A percentile compares a stretch with the other conserved stretches of the same genome.
These are phyloP conservation scores for Pittosporum tobira DNA, from an alignment of 129 eudicot species.

Conservation along the genomic window DNA sequence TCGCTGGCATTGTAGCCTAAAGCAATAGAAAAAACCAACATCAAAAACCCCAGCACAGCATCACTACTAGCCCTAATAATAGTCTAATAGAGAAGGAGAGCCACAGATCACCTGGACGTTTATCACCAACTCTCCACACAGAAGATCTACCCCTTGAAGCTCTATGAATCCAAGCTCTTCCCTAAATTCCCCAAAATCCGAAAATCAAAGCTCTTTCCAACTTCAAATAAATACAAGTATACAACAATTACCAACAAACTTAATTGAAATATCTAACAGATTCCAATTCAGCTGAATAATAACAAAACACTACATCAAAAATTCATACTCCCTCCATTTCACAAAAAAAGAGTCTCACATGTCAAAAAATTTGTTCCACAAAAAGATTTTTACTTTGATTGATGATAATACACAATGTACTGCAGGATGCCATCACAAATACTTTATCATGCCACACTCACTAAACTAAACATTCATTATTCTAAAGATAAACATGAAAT, in stretches of 20 bases:
- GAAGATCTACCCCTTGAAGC: slow-evolving; percentile 47
- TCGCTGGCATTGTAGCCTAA: slow-evolving; percentile 59
- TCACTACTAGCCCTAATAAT: neutral
- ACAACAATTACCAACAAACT: neutral
- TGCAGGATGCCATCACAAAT: too few species aligned
- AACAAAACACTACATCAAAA: too few species aligned
- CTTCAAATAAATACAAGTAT: too few species aligned
- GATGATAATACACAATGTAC: too few species aligned
- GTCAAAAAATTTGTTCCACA: too few species aligned
- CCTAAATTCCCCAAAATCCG: slow-evolving; percentile 31
- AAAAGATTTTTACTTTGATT: too few species aligned
- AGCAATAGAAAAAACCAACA: neutral
- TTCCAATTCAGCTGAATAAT: neutral
- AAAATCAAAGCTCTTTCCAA: neutral
- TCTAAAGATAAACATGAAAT: too few species aligned
- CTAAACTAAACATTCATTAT: too few species aligned
- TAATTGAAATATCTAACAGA: neutral
- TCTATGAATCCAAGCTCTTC: slow-evolving; percentile 59
- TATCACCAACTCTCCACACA: slow-evolving; percentile 42
- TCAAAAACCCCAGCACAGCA: slow-evolving; percentile 1
- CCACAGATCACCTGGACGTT: slow-evolving; percentile 37
- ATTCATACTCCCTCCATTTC: too few species aligned
- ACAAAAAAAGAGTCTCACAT: too few species aligned
- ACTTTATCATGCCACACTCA: too few species aligned
- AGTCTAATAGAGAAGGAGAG: neutral